Conservation (phyloP, 2,329 filamentous ascomycete species). For the Penicillium sp. region DNA sequence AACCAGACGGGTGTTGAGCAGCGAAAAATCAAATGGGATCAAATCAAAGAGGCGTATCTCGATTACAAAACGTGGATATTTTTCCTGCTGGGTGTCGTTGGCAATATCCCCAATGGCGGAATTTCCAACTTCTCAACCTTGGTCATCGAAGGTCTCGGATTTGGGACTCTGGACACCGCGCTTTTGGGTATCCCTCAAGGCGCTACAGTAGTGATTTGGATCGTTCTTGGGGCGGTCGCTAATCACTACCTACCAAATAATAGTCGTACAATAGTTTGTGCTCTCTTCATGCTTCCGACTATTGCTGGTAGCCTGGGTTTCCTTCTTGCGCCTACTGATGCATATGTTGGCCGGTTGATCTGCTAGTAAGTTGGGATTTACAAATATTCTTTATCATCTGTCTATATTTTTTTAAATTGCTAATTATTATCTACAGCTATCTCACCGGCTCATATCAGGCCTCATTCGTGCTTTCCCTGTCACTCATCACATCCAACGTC, state of each 20-base stretch:
- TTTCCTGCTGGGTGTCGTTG: constrained; percentile 7
- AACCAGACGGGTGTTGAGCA: constrained; percentile 11
- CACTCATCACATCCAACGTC: constrained; percentile 27
- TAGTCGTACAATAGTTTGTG: constrained; percentile 18
- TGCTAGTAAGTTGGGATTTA: constrained; percentile 14
- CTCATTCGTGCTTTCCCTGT: constrained; percentile 26
- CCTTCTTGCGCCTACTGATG: constrained; percentile 14
- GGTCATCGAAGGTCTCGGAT: constrained; percentile 40
- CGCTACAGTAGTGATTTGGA: constrained; percentile 28
- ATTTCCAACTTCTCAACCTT: constrained; percentile 28
- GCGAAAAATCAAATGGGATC: constrained; percentile 8
- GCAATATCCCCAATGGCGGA: constrained; percentile 28
- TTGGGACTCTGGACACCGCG: constrained; percentile 31
- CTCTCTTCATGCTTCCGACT: constrained; percentile 22
- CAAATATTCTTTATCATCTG: not conserved
- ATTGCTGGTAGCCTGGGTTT: constrained; percentile 21
- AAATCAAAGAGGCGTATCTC: constrained; percentile 8
- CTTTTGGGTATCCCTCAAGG: constrained; percentile 37
- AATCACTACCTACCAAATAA: constrained; percentile 23
- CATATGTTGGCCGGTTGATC: constrained; percentile 20
- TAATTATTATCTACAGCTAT: constrained; percentile 17
- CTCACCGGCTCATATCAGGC: constrained; percentile 27
- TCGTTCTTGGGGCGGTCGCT: constrained; percentile 17
- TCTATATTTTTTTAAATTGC: not conserved
- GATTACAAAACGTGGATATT: constrained; percentile 10